Base-by-base conservation (phyloP, 331 rosid species). In the Quercus phellos region DNA sequence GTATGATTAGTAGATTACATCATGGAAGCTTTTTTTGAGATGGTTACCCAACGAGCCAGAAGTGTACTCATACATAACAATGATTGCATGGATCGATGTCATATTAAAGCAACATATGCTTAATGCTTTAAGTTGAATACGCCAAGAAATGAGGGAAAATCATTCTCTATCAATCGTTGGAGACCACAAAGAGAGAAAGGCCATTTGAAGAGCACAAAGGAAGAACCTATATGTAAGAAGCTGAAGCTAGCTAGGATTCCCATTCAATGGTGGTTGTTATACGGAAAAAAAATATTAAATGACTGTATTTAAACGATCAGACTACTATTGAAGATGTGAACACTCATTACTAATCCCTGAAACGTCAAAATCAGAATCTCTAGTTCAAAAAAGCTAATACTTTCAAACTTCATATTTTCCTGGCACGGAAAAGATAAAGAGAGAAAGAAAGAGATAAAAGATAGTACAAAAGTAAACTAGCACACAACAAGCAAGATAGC, bases 321-420 rank as follows among this genome's bases (percentile, higher is more conserved):
- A 78, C 70, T 59, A 89, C 88, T 81, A 77, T 77, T 84, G 79
- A 68, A 77, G 64, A 55, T 53, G 83, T 66, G 11, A 18, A 32
- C 51, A 8, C 27, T n/a, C 90, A 77, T 64, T 73, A 30, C 74
- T 32, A 34, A 79, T 74, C 72, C 77, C 79, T 63, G 76, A 78
- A 53, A 74, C 78, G 85, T 83, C 84, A 84, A 82, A 69, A 74
- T 74, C 84, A 77, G 81, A 83, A 82, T 78, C 83, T 78, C 74
- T 60, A 43, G 69, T 50, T 60, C 34, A 81, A 76, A 72, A 83
- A 74, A 60, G 68, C 30, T 53, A 46, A 59, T 42, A 26, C 79
- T 66, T 71, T 70, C 67, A 73, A 77, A 72, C 79, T 63, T 56
- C 59, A 63, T 22, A 74, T 71, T 82, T 63, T 42, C 55, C 34